Evolutionary conservation across 2,329 filamentous ascomycete genomes (phyloP).

Genomic region (Microdochium bolleyi): DNA sequence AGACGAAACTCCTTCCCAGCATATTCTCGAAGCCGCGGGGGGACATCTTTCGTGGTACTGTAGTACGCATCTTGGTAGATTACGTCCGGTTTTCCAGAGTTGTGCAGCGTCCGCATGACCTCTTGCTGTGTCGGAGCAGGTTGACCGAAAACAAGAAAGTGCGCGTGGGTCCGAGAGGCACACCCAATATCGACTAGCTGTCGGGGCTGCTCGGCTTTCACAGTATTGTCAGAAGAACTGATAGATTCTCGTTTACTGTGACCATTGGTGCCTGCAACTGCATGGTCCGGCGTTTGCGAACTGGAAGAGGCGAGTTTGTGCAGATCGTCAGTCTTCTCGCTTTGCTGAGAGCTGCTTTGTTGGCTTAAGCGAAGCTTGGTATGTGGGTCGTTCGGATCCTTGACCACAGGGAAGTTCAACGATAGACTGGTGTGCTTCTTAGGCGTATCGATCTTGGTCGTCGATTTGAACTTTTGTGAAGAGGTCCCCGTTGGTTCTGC

Average conservation of each 20-base stretch:
- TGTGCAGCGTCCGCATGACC: constrained; percentile 48
- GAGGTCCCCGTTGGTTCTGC: constrained; percentile 3
- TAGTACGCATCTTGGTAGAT: constrained; percentile 86
- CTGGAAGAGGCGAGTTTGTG: constrained; percentile 27
- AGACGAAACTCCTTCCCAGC: constrained; percentile 80
- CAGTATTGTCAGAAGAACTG: constrained; percentile 8
- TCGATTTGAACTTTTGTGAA: constrained; percentile 13
- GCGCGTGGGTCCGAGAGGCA: constrained; percentile 10
- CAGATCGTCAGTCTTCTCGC: constrained; percentile 17
- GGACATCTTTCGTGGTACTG: constrained; percentile 75
- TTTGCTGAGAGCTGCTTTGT: constrained; percentile 45
- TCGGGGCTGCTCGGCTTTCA: constrained; percentile 2
- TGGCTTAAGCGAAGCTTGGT: constrained; percentile 62
- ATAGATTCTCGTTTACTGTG: constrained; percentile 6
- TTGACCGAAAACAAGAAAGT: constrained; percentile 21
- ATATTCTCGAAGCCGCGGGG: constrained; percentile 70
- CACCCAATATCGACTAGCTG: constrained; percentile 14
- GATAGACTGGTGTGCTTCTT: constrained; percentile 30
- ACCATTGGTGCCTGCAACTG: not conserved
- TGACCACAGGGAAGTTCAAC: constrained; percentile 67
- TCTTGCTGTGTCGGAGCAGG: constrained; percentile 26
- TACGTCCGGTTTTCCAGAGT: constrained; percentile 53
- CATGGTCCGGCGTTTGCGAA: constrained; percentile 4
- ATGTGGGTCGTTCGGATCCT: constrained; percentile 60
- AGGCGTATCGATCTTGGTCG: constrained; percentile 21